These are phyloP conservation scores for Mucor racemosus DNA, from an alignment of 371 early-diverging fungal genomes.

Conservation along the genomic window DNA sequence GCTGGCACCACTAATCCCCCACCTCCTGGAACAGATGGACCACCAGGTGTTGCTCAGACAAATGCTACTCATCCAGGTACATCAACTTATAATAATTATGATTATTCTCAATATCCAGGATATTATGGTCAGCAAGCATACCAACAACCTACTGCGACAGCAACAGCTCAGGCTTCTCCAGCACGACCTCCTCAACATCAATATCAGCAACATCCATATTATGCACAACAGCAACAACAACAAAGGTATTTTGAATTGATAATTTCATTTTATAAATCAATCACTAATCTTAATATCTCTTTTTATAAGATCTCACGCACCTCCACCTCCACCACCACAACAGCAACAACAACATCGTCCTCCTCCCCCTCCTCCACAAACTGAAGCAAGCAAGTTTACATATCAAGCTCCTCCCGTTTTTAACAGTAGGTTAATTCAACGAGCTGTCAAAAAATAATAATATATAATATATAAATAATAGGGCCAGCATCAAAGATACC, in stretches of 20 bases:
- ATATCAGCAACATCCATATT: constrained; percentile 5
- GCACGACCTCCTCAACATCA: constrained; percentile 16
- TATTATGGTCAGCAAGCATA: constrained; percentile 18
- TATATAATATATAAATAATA: neutral
- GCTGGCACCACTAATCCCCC: constrained; percentile 15
- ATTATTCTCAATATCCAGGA: constrained; percentile 19
- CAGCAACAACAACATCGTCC: constrained; percentile 10
- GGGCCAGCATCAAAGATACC: constrained; percentile 16
- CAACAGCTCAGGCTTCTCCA: neutral
- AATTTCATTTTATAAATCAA: neutral
- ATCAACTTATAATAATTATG: constrained; percentile 1
- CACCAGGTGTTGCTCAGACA: constrained; percentile 12
- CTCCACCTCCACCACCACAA: constrained; percentile 14
- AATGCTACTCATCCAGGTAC: constrained; percentile 5
- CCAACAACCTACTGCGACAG: constrained; percentile 17
- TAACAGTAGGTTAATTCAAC: constrained; percentile 24
- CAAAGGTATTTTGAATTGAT: constrained; percentile 1
- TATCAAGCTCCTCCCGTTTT: constrained; percentile 8
- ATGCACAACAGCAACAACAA: neutral
- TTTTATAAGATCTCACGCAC: neutral
- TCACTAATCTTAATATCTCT: neutral
- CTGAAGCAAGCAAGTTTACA: neutral
- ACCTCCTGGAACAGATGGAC: constrained; percentile 26
- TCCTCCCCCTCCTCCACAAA: constrained; percentile 10
- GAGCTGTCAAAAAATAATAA: constrained; percentile 18